Conservation (phyloP, 768 basidiomycete genomes). For the Xerocomus spinulosus region DNA sequence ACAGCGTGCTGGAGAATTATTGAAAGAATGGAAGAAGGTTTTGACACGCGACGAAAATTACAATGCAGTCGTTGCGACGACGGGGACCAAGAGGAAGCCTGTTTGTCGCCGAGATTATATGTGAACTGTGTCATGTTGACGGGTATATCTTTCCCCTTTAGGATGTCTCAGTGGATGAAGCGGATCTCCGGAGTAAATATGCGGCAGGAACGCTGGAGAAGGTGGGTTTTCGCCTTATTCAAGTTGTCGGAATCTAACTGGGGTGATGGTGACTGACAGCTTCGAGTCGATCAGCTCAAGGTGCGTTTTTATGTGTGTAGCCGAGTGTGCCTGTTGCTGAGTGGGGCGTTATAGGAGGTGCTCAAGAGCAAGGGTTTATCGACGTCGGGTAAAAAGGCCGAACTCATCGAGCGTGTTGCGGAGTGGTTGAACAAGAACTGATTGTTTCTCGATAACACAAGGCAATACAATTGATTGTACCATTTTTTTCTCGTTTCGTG, state of each 20-base stretch:
- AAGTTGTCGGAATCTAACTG: conserved; percentile 3
- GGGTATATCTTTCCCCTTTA: conserved; percentile 20
- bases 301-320: conserved; percentile 33
- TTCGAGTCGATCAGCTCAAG: conserved; percentile 77
- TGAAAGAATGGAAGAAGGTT: conserved; percentile 67
- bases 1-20: conserved; percentile 63
- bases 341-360: conserved; percentile 50
- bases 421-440: conserved; percentile 52
- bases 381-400: conserved; percentile 67
- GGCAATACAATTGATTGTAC: not conserved
- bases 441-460: not conserved
- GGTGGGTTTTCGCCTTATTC: conserved; percentile 38
- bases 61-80: conserved; percentile 41
- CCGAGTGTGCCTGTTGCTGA: not conserved
- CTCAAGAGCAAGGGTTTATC: conserved; percentile 60
- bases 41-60: conserved; percentile 63
- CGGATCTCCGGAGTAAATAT: conserved; percentile 66
- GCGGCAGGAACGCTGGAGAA: conserved; percentile 58
- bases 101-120: conserved; percentile 37
- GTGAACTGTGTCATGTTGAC: not conserved
- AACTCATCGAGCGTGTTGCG: conserved; percentile 59
- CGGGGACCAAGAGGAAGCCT: conserved; percentile 67
- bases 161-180: conserved; percentile 64
- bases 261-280: conserved; percentile 36
- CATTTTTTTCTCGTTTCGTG: not conserved